These are phyloP conservation scores for Crotalaria pallida DNA, from an alignment of 306 rosid genomes.

Conservation along the genomic window DNA sequence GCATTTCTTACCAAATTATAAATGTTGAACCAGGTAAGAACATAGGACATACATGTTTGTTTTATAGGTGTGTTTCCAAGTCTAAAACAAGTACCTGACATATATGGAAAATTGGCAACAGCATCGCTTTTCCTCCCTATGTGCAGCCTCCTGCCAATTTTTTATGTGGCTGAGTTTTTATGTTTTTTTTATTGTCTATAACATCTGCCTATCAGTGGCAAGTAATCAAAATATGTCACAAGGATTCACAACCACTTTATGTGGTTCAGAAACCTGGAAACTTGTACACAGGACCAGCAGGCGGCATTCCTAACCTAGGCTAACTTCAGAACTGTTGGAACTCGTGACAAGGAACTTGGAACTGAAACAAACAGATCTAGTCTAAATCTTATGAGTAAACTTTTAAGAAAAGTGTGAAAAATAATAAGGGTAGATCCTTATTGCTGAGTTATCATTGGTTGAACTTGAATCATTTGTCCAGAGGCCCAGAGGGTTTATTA, in stretches of 20 bases:
- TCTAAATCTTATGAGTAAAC: not conserved
- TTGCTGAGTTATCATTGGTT: not conserved
- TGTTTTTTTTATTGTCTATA: not conserved
- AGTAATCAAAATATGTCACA: not conserved
- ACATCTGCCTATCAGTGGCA: not conserved
- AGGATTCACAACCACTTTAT: not conserved
- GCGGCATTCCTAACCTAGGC: not conserved
- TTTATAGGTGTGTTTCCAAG: not conserved
- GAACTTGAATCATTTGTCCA: not conserved
- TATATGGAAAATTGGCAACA: not conserved
- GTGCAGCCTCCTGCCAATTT: not conserved
- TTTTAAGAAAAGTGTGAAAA: not conserved
- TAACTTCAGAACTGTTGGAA: not conserved
- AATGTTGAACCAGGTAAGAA: slow-evolving; percentile 78
- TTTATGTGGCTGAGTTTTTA: not conserved
- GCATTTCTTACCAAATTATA: slow-evolving; percentile 60
- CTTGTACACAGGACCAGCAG: not conserved
- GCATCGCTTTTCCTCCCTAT: not conserved
- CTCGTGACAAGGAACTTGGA: not conserved
- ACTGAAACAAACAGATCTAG: not conserved
- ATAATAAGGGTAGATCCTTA: not conserved
- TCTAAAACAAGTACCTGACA: not conserved
- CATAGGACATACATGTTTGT: not conserved
- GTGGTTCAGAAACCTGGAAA: not conserved
- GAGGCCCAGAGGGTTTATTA: not conserved